Evolutionary conservation across 371 early-diverging fungal genomes (phyloP).

Genomic region (Smittium culicis): DNA sequence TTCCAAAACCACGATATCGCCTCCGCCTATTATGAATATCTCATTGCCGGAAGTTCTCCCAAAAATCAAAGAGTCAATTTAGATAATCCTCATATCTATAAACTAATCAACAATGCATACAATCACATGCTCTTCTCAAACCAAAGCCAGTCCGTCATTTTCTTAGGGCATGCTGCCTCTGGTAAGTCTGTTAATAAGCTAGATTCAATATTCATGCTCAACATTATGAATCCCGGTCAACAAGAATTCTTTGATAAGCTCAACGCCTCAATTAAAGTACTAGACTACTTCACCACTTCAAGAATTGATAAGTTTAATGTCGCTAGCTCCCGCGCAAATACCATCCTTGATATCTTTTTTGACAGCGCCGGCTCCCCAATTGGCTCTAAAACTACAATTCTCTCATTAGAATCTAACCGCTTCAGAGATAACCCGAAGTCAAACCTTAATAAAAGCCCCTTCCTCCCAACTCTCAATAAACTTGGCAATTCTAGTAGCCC

Average conservation of each 20-base stretch:
- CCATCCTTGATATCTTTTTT: conserved; percentile 76
- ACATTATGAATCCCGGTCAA: too few species aligned
- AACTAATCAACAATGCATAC: conserved; percentile 32
- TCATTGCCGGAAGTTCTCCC: too few species aligned
- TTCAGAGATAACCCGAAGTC: too few species aligned
- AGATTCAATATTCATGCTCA: too few species aligned
- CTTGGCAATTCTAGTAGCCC: too few species aligned
- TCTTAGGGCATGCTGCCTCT: conserved; percentile 66
- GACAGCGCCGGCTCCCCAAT: conserved; percentile 42
- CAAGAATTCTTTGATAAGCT: conserved; percentile 53
- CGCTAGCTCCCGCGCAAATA: conserved; percentile 55
- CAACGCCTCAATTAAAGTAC: conserved; percentile 62
- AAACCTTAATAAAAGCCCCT: too few species aligned
- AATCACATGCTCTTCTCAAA: conserved; percentile 32
- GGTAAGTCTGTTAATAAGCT: conserved; percentile 69
- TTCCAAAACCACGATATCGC: too few species aligned
- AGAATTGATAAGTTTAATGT: conserved; percentile 74
- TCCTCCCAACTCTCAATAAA: too few species aligned
- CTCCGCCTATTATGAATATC: too few species aligned
- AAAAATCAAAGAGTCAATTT: not conserved
- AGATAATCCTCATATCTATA: conserved; percentile 72
- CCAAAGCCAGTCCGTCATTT: conserved; percentile 27
- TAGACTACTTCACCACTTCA: conserved; percentile 50
- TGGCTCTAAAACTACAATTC: too few species aligned
- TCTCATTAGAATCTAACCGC: too few species aligned